These are phyloP conservation scores for Claviceps africana DNA, from an alignment of 2,329 filamentous ascomycete genomes.

Conservation along the genomic window DNA sequence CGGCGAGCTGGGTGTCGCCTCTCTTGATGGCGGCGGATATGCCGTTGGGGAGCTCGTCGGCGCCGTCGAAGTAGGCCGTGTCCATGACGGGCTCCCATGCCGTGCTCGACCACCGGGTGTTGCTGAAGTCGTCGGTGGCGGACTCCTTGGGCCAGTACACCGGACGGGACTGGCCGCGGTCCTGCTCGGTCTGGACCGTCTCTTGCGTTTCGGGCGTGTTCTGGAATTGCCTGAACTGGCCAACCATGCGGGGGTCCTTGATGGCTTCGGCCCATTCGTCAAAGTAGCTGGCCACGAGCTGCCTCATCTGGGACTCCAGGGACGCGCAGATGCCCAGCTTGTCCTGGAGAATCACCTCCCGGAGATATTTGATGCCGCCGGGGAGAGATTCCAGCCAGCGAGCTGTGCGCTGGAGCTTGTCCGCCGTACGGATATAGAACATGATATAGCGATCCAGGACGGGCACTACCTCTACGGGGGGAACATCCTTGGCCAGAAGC, in stretches of 20 bases:
- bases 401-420: conserved; percentile 78
- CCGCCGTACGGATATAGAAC: conserved; percentile 87
- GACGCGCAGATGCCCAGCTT: conserved; percentile 73
- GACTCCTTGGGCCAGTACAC: conserved; percentile 63
- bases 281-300: conserved; percentile 71
- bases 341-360: conserved; percentile 71
- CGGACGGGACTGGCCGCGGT: conserved; percentile 60
- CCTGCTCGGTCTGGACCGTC: conserved; percentile 54
- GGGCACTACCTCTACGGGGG: conserved; percentile 66
- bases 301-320: conserved; percentile 77
- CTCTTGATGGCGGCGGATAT: conserved; percentile 68
- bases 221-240: conserved; percentile 67
- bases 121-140: conserved; percentile 57
- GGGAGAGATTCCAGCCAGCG: conserved; percentile 77
- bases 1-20: conserved; percentile 75
- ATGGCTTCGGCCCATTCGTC: conserved; percentile 86
- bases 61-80: conserved; percentile 51
- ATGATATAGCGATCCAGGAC: conserved; percentile 81
- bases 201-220: conserved; percentile 64
- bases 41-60: conserved; percentile 51
- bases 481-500: conserved; percentile 73
- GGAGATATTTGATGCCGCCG: conserved; percentile 70
- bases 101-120: conserved; percentile 46
- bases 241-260: conserved; percentile 49
- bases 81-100: conserved; percentile 71